Evolutionary conservation across 305 asterid species (phyloP), one percentile per base, ranked within the genome.

Genomic region (Fraxinus sp.): DNA sequence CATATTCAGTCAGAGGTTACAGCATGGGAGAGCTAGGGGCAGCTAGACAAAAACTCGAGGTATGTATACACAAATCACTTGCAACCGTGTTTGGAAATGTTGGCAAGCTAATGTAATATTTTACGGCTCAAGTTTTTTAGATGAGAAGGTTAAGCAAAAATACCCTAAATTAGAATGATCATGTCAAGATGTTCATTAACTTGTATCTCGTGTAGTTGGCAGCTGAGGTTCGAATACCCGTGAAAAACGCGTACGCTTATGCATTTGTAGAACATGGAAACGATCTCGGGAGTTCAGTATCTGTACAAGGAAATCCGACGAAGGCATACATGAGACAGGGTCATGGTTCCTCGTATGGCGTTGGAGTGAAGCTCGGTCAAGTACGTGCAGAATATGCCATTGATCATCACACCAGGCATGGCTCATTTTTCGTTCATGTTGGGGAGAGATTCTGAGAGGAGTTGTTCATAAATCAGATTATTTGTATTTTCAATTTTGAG

Each of bases 21-120:
- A 93, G 92, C 87, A 93, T 91, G 97, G 99, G 99, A 82, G 99
- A 96, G 91, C 85, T 96, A 76, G 99, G 98, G 59, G 99, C 97
- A 13, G 97, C 99, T 71, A 91, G 99, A 89, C 92, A 92, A 81
- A 91, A 93, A 77, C 89, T 96, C 0, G 98, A 96, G 98, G 99
- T 93, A 86, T 52, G 83, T 81, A 3, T 30, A 18, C 49, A 57
- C 70, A 74, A 49, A 80, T 82, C 52, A 41, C 52, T 41, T 41
- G 52, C 9, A 41, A 41, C 52, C 52, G 10, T 2, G 5, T 46
- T 46, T 46, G 57, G 18, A 13, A 46, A 46, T 13, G 57, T 41
- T 11, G 14, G 14, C 13, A 41, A 41, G 52, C 14, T 1, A 41
- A 41, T 1, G 13, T 41, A 41, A 41, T 41, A 41, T 37, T 9